Percentiles rank a stretch among this genome's conserved stretches.
phyloP scores from a whole-genome alignment of 495 filamentous ascomycete species.

The Daldinia concentrica region DNA sequence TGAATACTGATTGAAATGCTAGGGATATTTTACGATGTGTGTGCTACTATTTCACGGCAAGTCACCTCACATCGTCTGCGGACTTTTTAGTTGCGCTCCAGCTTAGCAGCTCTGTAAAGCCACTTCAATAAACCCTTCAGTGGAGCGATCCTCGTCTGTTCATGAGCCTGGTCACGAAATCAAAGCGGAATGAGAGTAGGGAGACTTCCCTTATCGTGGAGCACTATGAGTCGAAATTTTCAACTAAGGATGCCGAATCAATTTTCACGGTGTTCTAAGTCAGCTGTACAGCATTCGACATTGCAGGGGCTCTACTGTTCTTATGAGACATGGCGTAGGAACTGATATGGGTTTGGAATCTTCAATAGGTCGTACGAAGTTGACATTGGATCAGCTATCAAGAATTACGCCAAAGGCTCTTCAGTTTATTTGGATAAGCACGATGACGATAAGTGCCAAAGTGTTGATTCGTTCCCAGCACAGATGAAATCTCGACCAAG shows the following conservation, averaged over 20 bases:
- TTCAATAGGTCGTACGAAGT: constrained; percentile 14
- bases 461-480: constrained; percentile 7
- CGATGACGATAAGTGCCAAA: constrained; percentile 14
- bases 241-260: constrained; percentile 8
- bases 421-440: constrained; percentile 27
- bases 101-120: constrained; percentile 8
- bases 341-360: constrained; percentile 14
- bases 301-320: neutral
- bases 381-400: constrained; percentile 10
- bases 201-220: constrained; percentile 7
- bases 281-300: neutral
- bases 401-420: constrained; percentile 9
- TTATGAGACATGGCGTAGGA: constrained; percentile 16
- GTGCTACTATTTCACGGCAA: neutral
- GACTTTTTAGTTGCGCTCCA: neutral
- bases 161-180: constrained; percentile 6
- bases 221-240: constrained; percentile 10
- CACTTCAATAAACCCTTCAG: constrained; percentile 11
- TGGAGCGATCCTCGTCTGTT: constrained; percentile 5
- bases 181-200: constrained; percentile 16
- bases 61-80: neutral
- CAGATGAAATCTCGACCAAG: constrained; percentile 9
- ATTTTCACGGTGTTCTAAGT: constrained; percentile 4
- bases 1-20: constrained; percentile 4
- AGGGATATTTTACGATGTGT: constrained; percentile 10